A percentile compares a stretch with the other conserved stretches of the same genome.
Conservation (phyloP, 2,329 filamentous ascomycete species). For the Graphium sp. region DNA sequence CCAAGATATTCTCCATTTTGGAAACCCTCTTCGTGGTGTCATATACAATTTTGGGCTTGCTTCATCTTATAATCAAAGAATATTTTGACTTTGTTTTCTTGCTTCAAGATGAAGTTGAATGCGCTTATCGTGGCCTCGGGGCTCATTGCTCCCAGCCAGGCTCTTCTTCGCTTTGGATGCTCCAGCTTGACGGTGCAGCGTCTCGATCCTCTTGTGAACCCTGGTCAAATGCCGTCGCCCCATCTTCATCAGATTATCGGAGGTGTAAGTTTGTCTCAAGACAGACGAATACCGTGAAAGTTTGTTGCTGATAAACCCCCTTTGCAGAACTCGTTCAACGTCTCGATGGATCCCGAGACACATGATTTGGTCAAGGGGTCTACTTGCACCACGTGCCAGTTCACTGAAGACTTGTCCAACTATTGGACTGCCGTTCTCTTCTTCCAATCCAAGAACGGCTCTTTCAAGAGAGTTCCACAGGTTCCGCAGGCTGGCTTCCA, state of each 20-base stretch:
- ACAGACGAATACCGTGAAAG: neutral
- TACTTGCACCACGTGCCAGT: constrained; percentile 22
- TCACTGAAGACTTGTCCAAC: constrained; percentile 8
- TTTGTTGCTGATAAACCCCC: neutral
- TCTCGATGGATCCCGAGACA: constrained; percentile 17
- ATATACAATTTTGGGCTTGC: too few relatives aligned
- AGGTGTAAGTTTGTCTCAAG: constrained; percentile 11
- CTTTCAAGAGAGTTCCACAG: constrained; percentile 21
- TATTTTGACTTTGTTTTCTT: too few relatives aligned
- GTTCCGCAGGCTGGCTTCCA: constrained; percentile 20
- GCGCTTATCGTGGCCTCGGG: neutral
- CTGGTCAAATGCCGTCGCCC: constrained; percentile 28
- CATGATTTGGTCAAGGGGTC: constrained; percentile 18
- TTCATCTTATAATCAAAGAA: too few relatives aligned
- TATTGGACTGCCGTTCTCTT: constrained; percentile 20
- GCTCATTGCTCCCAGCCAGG: neutral
- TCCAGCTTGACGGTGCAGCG: constrained; percentile 28
- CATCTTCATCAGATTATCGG: constrained; percentile 46
- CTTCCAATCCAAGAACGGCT: constrained; percentile 20
- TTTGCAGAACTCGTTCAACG: constrained; percentile 21
- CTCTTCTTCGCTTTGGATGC: constrained; percentile 18
- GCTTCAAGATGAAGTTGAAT: constrained; percentile 2
- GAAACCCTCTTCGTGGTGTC: too few relatives aligned
- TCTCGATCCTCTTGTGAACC: constrained; percentile 21
- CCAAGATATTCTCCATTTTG: too few relatives aligned